Evolutionary conservation across 139 green algal species (phyloP), one percentile per base, ranked within the genome.

Genomic region (Limnomonas spitsbergensis): DNA sequence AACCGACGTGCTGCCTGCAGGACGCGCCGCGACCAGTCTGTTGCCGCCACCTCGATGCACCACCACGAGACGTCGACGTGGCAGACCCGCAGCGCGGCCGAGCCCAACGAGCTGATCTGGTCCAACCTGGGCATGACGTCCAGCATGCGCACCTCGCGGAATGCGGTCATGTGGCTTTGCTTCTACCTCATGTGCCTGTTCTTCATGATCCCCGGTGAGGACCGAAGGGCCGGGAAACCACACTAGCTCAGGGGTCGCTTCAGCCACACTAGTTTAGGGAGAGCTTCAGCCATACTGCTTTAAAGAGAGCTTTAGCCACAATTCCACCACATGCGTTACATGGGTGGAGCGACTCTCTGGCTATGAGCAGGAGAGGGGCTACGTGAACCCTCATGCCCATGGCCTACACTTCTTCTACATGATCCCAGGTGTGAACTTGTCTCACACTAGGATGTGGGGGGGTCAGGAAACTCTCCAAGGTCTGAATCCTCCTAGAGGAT

Each of bases 31-130:
- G 68, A 73, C 38, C 85, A 90, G 84, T 61, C 82, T 24, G 75
- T 89, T 7, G 82, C 80, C 7, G 56, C 80, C 34, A 88, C 77
- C 75, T 81, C 81, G 26, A 87, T 94, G 77, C 82, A 89, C 72
- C 83, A 88, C 68, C 88, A 94, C 74, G 85, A 91, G 71, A 78
- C 84, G 72, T 61, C 26, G 20, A 73, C 75, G 3, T 94, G 89
- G 89, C 47, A 78, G 29, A 53, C 78, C 0, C 27, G 78, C 42
- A 67, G 37, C 32, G 88, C 90, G 1, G 88, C 90, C 7, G 66
- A 75, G 42, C 78, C 82, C 3, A 47, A 69, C 32, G 82, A 87
- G 78, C 38, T 87, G 37, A 14, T 80, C 40, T 87, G 82, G 82
- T 2, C 36, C 1, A 87, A 87, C 69, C 70, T 87, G n/a, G 37